Base-by-base conservation (phyloP, 73 alveolate genomes). In the Paramecium biaurelia region DNA sequence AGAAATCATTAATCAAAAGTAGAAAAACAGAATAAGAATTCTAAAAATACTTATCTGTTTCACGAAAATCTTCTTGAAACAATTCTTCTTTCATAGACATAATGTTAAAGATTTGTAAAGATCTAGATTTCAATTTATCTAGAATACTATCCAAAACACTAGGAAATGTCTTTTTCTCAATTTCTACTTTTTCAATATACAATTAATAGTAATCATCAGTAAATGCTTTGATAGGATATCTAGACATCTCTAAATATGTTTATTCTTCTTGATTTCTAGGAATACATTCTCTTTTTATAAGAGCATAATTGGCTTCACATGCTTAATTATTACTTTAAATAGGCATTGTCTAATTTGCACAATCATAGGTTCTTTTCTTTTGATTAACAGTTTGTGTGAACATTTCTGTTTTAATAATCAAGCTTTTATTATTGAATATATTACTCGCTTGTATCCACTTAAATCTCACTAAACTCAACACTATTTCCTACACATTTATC, bases 401-500 rank as follows among this genome's bases (percentile, higher is more conserved):
- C 56, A 24, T 14, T 43, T 79, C 90, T 23, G 18, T 0, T 24
- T 21, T 42, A 1, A 37, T 12, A n/a, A 41, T 45, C 42, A 79
- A 34, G 28, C 84, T 63, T 30, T 63, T 26, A 30, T 63, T 26
- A 30, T 12, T 26, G 12, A 14, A 63, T 63, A 30, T 30, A 26
- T 30, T 63, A 63, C 84, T 79, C 90, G 26, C 28, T 45, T 7
- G 90, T 79, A 79, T 41, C 70, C 7, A 41, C 56, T 21, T 26
- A 2, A 2, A 20, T 38, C 24, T 41, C 56, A 38, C 30, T 18
- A n/a, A 37, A 79, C 34, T n/a, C 32, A 79, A 34, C 35, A 20
- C 7, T 18, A 20, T 79, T 79, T 24, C 90, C 90, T 2, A 79
- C 90, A 47, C 90, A 79, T 20, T 43, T 42, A 79, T 79, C 90